phyloP scores from a whole-genome alignment of 805 yeast species.

The Lipomyces spencermartinsiae region DNA sequence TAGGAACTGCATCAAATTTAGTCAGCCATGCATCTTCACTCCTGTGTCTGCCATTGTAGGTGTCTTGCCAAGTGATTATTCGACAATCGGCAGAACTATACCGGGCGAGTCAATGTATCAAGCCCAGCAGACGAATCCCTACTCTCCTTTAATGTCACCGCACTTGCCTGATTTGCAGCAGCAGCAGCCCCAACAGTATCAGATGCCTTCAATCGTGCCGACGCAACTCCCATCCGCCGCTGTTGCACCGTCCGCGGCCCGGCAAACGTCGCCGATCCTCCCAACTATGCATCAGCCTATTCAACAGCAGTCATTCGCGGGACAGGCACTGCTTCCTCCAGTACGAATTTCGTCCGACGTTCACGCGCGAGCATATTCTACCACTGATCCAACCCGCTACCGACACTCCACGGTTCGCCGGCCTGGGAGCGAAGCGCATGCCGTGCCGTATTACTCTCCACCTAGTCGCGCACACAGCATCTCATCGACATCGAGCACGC shows the following conservation, averaged over 20 bases:
- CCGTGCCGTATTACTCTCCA: background rate
- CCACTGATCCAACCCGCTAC: conserved; percentile 26
- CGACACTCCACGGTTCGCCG: conserved; percentile 27
- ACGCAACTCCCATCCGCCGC: background rate
- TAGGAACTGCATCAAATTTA: conserved; percentile 44
- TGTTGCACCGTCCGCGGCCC: background rate
- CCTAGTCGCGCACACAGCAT: conserved; percentile 7
- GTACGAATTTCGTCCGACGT: background rate
- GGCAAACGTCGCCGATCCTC: background rate
- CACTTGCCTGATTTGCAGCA: background rate
- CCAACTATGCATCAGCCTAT: background rate
- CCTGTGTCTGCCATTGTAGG: conserved; percentile 41
- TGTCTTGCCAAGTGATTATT: conserved; percentile 7
- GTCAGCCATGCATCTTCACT: conserved; percentile 45
- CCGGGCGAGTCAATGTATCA: background rate
- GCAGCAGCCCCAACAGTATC: background rate
- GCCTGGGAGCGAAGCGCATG: conserved; percentile 1
- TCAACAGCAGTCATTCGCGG: background rate
- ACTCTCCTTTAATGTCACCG: background rate
- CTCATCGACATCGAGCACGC: background rate
- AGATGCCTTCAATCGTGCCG: background rate
- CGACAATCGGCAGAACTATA: background rate
- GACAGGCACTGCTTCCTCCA: background rate
- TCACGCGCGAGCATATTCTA: conserved; percentile 12
- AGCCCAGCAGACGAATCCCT: background rate